Conservation (phyloP, 2,329 filamentous ascomycete species). For the Pestalotiopsis sp. region DNA sequence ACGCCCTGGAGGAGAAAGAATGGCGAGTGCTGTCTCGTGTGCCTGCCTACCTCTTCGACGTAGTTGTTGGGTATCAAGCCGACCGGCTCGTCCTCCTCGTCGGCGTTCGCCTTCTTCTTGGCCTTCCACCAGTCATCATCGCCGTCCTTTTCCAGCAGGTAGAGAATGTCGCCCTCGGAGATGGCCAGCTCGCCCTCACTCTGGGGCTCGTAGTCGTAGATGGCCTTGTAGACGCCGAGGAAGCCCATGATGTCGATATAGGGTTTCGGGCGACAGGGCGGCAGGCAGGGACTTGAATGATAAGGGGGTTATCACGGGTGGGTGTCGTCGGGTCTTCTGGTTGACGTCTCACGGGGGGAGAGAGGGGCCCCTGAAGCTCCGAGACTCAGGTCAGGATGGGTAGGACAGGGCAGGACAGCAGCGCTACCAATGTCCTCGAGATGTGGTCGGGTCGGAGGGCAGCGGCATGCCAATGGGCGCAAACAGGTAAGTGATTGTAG, state of each 20-base stretch:
- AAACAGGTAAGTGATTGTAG: not conserved
- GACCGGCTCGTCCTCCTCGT: slow-evolving; percentile 89
- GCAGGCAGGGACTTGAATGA: not conserved
- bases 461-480: not conserved
- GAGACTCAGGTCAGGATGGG: not conserved
- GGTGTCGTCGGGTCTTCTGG: not conserved
- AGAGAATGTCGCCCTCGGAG: slow-evolving; percentile 84
- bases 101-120: slow-evolving; percentile 82
- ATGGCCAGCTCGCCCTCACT: slow-evolving; percentile 84
- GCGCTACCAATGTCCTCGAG: not conserved
- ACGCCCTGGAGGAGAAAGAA: not conserved
- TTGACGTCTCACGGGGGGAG: not conserved
- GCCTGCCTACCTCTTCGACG: slow-evolving; percentile 74
- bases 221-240: slow-evolving; percentile 83
- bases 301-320: not conserved
- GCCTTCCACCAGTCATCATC: slow-evolving; percentile 93
- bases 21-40: not conserved
- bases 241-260: slow-evolving; percentile 72
- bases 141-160: slow-evolving; percentile 79
- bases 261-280: not conserved
- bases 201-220: slow-evolving; percentile 93
- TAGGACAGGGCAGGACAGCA: not conserved
- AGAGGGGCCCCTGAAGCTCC: not conserved
- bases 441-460: not conserved
- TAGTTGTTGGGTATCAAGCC: slow-evolving; percentile 95